Base-by-base conservation (phyloP, 345 rosid genomes). In the Arabidopsis arenosa region DNA sequence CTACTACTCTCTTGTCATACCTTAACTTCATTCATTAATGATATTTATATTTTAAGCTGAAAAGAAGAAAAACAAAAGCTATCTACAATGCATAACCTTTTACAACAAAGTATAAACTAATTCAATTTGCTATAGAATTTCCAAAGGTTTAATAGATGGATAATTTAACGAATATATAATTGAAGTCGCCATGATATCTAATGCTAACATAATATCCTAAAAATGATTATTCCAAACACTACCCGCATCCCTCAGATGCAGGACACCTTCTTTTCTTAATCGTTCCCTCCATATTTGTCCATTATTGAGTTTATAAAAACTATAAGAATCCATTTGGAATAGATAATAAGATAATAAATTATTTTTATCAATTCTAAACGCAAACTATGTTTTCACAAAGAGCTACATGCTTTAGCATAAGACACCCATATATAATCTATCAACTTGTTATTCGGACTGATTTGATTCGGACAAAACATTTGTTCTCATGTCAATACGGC, bases 401-500 rank as follows among this genome's bases (percentile, higher is more conserved):
- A 48, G 11, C 3, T 15, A 1, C 54, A 51, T 3, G 30, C 8
- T 23, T 18, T 18, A 5, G 28, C 13, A 18, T 17, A 21, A 0
- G 57, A 52, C 14, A 52, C 6, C 32, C n/a, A 21, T 41, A 41
- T 28, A 41, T 21, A 26, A 15, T 36, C 11, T 32, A 32, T 8
- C 52, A 14, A 43, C 30, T 44, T 70, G 73, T 55, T 44, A 57
- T 12, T 26, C 5, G 2, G 33, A 57, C 35, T 8, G 36, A 58
- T 45, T 44, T 47, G 26, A 45, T 10, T 23, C 10, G 13, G 60
- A 21, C 47, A 72, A 37, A 59, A 60, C 30, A 41, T 39, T 37
- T 72, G 41, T 72, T 37, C 52, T 61, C 51, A 1, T 37, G 52
- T 61, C 47, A 26, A 49, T 26, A 17, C 52, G 58, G 30, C 5